Base-by-base conservation (phyloP, 345 rosid genomes). In the Rhodamnia rubescens region DNA sequence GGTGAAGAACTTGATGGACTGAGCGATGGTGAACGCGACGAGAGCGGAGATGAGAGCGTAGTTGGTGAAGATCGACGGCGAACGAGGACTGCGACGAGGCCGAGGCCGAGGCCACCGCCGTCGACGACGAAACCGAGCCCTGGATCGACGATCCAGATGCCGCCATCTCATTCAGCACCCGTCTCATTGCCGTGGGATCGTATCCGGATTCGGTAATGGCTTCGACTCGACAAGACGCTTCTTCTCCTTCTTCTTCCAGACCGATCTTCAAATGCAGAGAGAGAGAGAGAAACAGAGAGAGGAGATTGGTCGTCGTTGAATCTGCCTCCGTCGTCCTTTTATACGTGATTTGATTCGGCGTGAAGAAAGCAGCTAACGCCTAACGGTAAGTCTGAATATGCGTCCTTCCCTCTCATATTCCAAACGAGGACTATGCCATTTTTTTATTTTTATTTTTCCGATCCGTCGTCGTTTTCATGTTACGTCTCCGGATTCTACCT, bases 1-100 rank as follows among this genome's bases (percentile, higher is more conserved):
- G 22, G 86, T 69, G 58, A 84, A 44, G 82, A 84, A 69, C 82
- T 84, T 84, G 49, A 84, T 84, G 36, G 82, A 84, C 36, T 84
- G 86, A 22, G 86, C 86, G 36, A 84, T 84, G 50, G 82, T 1
- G 81, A 84, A 84, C 4, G 86, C 82, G 58, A 14, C 44, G 74
- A 84, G 11, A 22, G 86, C 82, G 36, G 82, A 53, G 53, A 84
- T 51, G 50, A 84, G 82, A 42, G 86, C 81, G 82, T 52, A 84
- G 59, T 84, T 84, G 20, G 1, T 69, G 49, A 84, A 84, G 59
- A 84, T 27, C 47, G 86, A 84, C 20, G 61, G 54, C 8, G n/a
- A n/a, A n/a, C n/a, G n/a, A n/a, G n/a, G n/a, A n/a, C n/a, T n/a
- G n/a, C n/a, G 85, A 36, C n/a, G 85, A 61, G 7, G 82, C 36